Base-by-base conservation (phyloP, 2,329 filamentous ascomycete genomes). In the Ophiostoma quercus region DNA sequence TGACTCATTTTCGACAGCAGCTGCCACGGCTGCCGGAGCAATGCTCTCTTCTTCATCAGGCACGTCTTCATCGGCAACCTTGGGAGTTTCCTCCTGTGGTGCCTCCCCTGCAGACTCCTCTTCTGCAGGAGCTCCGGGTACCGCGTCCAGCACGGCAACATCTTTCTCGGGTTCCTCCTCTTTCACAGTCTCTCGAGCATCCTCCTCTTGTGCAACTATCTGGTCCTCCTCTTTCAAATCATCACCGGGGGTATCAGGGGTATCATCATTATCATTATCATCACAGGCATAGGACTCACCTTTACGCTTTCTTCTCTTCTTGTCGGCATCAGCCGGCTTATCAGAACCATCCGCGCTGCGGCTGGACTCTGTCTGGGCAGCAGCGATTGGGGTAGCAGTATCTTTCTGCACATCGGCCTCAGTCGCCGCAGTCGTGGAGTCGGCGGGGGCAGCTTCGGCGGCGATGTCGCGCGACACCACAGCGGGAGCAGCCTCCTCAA, bases 241-340 rank as follows among this genome's bases (percentile, higher is more conserved):
- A 67, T 67, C 41, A 54, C 41, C 19, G 7, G 66, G 41, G 66
- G 66, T 34, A 66, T 66, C 63, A 25, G 66, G 66, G 66, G 65
- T 66, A 66, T 66, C 65, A 66, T 66, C 65, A 66, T 66, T 16
- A 43, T 41, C 65, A 66, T 66, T 43, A 43, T 66, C 65, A 66
- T 66, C 65, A 66, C 6, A 5, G 65, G 22, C 39, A 47, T 66
- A 11, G n/a, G 14, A 66, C 66, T 67, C 66, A 67, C 66, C 66
- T 67, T 67, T 67, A 22, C 25, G 43, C 41, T 67, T 51, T 22
- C 39, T 51, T 29, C 22, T 51, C 66, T 67, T 67, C 66, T 67
- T 67, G 66, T 67, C 66, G 16, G 66, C 41, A 19, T 67, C 66
- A 47, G 22, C 29, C 25, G 43, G 25, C 66, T 54, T 67, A 8